phyloP scores from a whole-genome alignment of 2,329 filamentous ascomycete species.

The Penicillium sp. region DNA sequence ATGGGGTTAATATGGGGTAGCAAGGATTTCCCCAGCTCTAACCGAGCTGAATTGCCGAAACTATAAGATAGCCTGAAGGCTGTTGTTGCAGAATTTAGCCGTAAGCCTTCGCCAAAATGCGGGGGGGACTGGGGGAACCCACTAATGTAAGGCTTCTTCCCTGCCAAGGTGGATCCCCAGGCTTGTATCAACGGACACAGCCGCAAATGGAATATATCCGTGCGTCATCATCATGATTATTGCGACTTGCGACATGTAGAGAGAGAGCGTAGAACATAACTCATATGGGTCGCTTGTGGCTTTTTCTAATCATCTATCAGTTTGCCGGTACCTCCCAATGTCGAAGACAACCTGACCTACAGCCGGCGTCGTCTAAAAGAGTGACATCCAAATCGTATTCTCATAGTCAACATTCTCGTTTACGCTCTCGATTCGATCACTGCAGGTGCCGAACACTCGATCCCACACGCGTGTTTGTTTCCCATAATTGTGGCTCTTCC shows the following conservation, averaged over 20 bases:
- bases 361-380: neutral
- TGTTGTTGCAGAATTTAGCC: constrained; percentile 8
- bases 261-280: neutral
- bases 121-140: neutral
- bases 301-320: constrained; percentile 2
- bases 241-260: too few species aligned
- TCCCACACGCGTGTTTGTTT: constrained; percentile 9
- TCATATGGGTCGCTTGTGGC: neutral
- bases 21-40: neutral
- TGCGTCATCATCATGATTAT: neutral
- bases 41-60: constrained; percentile 3
- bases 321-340: neutral
- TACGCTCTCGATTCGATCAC: constrained; percentile 6
- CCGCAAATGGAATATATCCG: neutral
- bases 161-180: neutral
- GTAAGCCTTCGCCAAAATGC: constrained; percentile 3
- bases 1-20: neutral
- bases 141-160: neutral
- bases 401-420: constrained; percentile 3
- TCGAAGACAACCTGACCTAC: neutral
- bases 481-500: constrained; percentile 10
- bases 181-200: neutral
- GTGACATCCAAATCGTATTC: constrained; percentile 5
- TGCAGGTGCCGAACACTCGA: neutral
- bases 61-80: constrained; percentile 5